Base-by-base conservation (phyloP, 139 green algal genomes). In the Picochlorum sp. region DNA sequence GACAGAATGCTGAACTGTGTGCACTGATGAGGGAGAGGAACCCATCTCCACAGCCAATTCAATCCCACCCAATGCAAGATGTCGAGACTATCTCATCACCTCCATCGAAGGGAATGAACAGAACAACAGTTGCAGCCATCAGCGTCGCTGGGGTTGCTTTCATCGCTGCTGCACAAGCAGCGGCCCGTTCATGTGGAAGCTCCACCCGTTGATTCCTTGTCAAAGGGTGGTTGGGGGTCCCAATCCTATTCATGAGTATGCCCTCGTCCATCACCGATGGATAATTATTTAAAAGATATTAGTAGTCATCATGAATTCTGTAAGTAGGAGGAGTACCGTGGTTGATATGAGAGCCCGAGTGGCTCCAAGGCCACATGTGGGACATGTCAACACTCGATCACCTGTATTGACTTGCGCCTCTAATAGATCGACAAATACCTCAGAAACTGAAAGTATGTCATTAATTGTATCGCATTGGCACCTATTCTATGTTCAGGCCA, bases 1-100 rank as follows among this genome's bases (percentile, higher is more conserved):
- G 51, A 2, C 21, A 58, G 38, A 68, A 68, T 16, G 15, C 28
- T 1, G 44, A 67, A 34, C 63, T 76, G 41, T 18, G 30, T 44
- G 47, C 47, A 9, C 47, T 21, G 47, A 54, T 21, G 47, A 26
- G 47, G 18, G 47, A 54, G n/a, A 21, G n/a, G 47, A 18, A 21
- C 0, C 7, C 16, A 26, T 20, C 18, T 54, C 47, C 47, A 26
- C 10, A 54, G 47, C n/a, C 8, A 54, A 26, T 54, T 13, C 47
- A 54, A 23, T 20, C n/a, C n/a, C 16, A 54, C 47, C 47, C 16
- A 26, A 20, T 54, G 47, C 18, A 54, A 21, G 47, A 54, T 26
- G n/a, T 54, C n/a, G n/a, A 20, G 11, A 26, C 11, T 13, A 7
- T 21, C 47, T 21, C 16, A 26, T 54, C 47, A 13, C 16, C 47